A percentile compares a stretch with the other conserved stretches of the same genome.
phyloP scores from a whole-genome alignment of 2,329 filamentous ascomycete genomes.

The Aspergillus neoniger region DNA sequence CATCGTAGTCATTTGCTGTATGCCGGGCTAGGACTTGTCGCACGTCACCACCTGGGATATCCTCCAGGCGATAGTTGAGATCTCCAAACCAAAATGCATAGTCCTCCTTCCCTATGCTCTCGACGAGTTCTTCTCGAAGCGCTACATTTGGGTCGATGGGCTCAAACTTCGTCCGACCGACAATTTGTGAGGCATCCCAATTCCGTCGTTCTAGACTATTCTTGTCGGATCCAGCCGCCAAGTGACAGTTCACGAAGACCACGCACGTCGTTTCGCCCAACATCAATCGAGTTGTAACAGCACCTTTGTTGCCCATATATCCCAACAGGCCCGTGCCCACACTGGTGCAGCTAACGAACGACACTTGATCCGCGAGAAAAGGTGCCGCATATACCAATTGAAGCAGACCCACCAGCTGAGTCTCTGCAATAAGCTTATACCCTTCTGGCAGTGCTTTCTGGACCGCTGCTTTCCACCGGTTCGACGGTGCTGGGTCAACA shows the following conservation, averaged over 20 bases:
- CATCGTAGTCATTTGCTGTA: constrained; percentile 73
- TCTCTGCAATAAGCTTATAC: constrained; percentile 74
- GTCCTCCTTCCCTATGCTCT: constrained; percentile 83
- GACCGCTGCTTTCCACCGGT: constrained; percentile 79
- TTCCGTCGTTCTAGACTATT: constrained; percentile 77
- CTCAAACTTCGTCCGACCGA: constrained; percentile 74
- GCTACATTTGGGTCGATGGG: constrained; percentile 68
- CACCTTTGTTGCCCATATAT: constrained; percentile 96
- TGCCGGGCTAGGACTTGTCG: constrained; percentile 80
- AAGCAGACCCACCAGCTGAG: constrained; percentile 84
- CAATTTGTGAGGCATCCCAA: constrained; percentile 84
- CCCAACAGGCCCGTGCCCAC: constrained; percentile 89
- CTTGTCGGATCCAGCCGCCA: constrained; percentile 82
- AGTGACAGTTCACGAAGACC: constrained; percentile 87
- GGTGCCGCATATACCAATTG: constrained; percentile 84
- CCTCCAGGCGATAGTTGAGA: constrained; percentile 89
- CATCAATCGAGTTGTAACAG: constrained; percentile 76
- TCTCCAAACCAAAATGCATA: constrained; percentile 97
- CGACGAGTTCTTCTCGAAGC: constrained; percentile 56
- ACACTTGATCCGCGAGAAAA: constrained; percentile 70
- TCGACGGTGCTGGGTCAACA: constrained; percentile 68
- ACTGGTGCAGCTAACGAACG: constrained; percentile 76
- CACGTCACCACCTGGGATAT: constrained; percentile 87
- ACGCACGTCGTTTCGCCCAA: constrained; percentile 87
- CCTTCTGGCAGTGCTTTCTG: constrained; percentile 72